Evolutionary conservation across 208 protist species (phyloP).

Genomic region (Leishmania major): DNA sequence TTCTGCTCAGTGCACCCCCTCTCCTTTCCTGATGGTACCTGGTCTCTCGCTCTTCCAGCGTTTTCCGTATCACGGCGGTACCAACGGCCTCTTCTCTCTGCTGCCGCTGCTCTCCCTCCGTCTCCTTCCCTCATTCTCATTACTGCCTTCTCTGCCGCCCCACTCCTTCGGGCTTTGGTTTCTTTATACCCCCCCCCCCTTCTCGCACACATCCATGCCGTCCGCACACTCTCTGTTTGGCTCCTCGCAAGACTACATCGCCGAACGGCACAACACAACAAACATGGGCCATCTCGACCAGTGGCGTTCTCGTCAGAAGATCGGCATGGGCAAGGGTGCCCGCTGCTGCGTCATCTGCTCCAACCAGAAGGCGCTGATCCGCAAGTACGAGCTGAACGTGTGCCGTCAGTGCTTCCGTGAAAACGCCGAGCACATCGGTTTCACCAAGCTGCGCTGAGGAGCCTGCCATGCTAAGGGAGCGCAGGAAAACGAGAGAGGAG

Average conservation of each 20-base stretch:
- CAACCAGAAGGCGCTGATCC: constrained; percentile 93
- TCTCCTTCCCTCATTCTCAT: neutral
- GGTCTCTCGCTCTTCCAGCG: neutral
- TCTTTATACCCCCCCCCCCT: neutral
- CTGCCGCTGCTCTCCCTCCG: neutral
- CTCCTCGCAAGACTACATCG: neutral
- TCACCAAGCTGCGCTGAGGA: constrained; percentile 78
- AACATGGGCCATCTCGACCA: constrained; percentile 92
- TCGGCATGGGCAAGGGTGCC: constrained; percentile 90
- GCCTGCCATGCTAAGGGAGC: no score
- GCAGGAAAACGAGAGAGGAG: neutral
- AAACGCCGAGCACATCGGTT: constrained; percentile 91
- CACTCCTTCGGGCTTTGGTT: neutral
- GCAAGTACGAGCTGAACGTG: constrained; percentile 95
- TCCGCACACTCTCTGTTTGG: constrained; percentile 1
- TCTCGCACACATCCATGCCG: neutral
- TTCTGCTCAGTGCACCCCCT: neutral
- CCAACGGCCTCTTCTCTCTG: neutral
- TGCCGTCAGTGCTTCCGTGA: constrained; percentile 96
- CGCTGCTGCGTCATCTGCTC: constrained; percentile 92
- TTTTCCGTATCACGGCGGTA: neutral
- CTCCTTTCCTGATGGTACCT: neutral
- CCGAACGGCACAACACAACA: constrained; percentile 9
- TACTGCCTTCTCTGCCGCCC: neutral
- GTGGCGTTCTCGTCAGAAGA: constrained; percentile 93